Percentiles rank a stretch among this genome's conserved stretches.
Evolutionary conservation across 2,329 filamentous ascomycete species (phyloP).

Genomic region (Aspergillus puulaauensis): DNA sequence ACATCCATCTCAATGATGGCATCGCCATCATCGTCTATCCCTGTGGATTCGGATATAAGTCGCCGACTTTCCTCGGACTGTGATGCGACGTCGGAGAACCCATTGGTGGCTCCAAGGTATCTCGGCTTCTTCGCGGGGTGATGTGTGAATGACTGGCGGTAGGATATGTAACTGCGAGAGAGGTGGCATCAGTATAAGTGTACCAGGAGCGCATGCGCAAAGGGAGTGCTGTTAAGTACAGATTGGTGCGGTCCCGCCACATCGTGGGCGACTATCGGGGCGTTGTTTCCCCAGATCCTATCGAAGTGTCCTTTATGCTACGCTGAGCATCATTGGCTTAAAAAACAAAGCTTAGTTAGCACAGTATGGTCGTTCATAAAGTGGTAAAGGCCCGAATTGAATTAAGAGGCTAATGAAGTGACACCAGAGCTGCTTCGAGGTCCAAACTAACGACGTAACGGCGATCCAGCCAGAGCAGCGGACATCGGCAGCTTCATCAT

Average conservation of each 20-base stretch:
- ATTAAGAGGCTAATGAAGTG: not conserved
- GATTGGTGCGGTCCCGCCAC: slow-evolving; percentile 99
- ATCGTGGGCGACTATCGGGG: slow-evolving; percentile 62
- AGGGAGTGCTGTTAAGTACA: slow-evolving; percentile 55
- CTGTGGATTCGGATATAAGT: slow-evolving; percentile 76
- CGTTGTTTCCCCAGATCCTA: slow-evolving; percentile 19
- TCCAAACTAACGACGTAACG: slow-evolving; percentile 1
- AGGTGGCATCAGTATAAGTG: slow-evolving; percentile 13
- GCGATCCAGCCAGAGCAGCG: not conserved
- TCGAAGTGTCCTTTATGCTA: slow-evolving; percentile 17
- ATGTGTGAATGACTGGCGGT: slow-evolving; percentile 96
- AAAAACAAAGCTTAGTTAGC: not conserved
- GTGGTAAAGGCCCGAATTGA: not conserved
- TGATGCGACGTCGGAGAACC: slow-evolving; percentile 61
- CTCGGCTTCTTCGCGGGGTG: slow-evolving; percentile 84
- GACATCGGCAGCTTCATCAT: slow-evolving; percentile 14
- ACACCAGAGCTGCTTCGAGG: not conserved
- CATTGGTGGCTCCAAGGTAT: slow-evolving; percentile 60
- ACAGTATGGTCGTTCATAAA: not conserved
- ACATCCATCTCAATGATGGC: slow-evolving; percentile 98
- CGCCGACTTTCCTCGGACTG: slow-evolving; percentile 71
- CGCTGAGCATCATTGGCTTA: slow-evolving; percentile 16
- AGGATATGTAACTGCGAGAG: slow-evolving; percentile 82
- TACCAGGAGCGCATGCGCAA: not conserved
- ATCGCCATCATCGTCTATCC: slow-evolving; percentile 75